Evolutionary conservation across 805 yeast species (phyloP).

Genomic region (Wickerhamiella domercqiae): DNA sequence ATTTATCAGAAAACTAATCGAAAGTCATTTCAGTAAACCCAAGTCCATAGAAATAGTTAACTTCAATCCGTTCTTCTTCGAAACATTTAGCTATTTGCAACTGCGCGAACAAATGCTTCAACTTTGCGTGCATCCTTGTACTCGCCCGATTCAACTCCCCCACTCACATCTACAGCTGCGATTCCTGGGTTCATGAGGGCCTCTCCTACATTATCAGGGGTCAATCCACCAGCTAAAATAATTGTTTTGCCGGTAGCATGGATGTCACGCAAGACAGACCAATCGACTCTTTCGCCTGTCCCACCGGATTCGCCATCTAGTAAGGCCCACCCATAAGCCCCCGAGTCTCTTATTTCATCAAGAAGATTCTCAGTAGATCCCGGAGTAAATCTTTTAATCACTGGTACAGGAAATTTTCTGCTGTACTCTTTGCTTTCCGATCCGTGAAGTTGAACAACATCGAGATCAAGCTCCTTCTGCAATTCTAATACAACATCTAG

Average conservation of each 20-base stretch:
- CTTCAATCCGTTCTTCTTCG: neutral
- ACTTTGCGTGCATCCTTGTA: constrained; percentile 56
- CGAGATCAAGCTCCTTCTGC: constrained; percentile 35
- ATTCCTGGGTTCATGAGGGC: constrained; percentile 44
- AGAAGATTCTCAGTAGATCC: constrained; percentile 26
- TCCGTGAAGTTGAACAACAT: constrained; percentile 84
- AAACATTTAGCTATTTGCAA: constrained; percentile 20
- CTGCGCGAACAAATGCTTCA: constrained; percentile 38
- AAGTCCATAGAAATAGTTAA: neutral
- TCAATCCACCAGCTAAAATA: constrained; percentile 81
- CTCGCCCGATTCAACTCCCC: constrained; percentile 68
- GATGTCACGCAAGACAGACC: constrained; percentile 32
- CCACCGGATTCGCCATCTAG: constrained; percentile 88
- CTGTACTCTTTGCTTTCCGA: constrained; percentile 40
- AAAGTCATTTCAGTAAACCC: too few relatives aligned
- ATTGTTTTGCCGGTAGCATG: constrained; percentile 26
- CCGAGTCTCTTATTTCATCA: constrained; percentile 10
- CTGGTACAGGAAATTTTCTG: constrained; percentile 33
- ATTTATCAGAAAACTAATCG: too few relatives aligned
- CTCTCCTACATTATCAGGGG: constrained; percentile 48
- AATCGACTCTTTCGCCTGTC: constrained; percentile 66
- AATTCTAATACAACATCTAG: constrained; percentile 40
- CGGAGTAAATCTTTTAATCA: constrained; percentile 62
- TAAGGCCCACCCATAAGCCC: constrained; percentile 40
- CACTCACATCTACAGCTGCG: constrained; percentile 87